These are phyloP conservation scores for Cordyceps javanica DNA, from an alignment of 2,329 filamentous ascomycete species.

Conservation along the genomic window DNA sequence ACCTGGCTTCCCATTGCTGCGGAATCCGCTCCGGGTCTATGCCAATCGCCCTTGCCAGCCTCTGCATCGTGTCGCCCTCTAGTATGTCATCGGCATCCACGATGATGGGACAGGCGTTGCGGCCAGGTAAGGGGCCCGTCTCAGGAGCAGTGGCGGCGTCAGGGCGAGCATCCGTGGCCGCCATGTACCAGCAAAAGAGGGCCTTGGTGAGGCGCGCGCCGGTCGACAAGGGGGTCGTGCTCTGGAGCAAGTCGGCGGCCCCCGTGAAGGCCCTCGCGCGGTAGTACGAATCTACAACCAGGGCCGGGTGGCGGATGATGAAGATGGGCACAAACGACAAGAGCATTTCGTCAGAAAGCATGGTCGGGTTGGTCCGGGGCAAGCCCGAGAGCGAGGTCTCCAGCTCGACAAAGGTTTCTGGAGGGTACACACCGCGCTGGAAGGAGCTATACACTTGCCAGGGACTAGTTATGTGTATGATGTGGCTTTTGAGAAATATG, in stretches of 20 bases:
- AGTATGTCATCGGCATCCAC: background rate
- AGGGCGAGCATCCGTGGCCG: background rate
- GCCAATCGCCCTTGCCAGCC: background rate
- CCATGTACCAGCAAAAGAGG: background rate
- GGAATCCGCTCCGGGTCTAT: background rate
- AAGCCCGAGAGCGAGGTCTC: background rate
- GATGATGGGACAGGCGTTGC: background rate
- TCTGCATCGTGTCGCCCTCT: background rate
- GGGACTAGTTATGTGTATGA: background rate
- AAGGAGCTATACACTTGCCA: background rate
- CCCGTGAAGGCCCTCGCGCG: background rate
- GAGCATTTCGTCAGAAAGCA: background rate
- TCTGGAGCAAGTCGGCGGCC: background rate
- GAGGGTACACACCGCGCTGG: background rate
- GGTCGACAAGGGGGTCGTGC: no score
- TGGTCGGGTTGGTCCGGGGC: background rate
- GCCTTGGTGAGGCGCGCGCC: background rate
- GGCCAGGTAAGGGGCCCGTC: background rate
- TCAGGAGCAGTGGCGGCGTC: no score
- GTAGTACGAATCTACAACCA: background rate
- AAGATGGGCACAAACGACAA: background rate
- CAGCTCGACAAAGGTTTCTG: background rate
- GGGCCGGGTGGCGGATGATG: background rate
- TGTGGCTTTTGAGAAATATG: background rate
- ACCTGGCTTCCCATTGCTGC: background rate